phyloP scores from a whole-genome alignment of 164 flowering plant species.

The Nymphaea thermarum region DNA sequence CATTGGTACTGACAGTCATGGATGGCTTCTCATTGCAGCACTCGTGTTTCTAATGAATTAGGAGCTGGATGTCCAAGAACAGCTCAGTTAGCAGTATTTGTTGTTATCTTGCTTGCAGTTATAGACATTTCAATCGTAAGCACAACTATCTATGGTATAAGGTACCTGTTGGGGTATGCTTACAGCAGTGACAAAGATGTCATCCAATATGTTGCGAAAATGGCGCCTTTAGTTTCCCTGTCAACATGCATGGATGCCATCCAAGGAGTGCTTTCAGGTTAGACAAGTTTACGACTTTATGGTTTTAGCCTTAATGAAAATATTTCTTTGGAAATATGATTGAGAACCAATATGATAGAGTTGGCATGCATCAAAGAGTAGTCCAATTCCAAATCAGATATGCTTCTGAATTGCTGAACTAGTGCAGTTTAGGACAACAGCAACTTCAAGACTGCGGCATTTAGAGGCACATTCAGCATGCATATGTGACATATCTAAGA shows the following conservation, averaged over 20 bases:
- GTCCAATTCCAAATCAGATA: no score
- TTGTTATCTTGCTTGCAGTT: slow-evolving; percentile 29
- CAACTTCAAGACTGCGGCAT: no score
- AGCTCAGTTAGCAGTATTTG: slow-evolving; percentile 44
- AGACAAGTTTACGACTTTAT: no score
- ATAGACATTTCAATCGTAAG: slow-evolving; percentile 30
- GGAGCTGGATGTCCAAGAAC: slow-evolving; percentile 69
- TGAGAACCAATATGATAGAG: no score
- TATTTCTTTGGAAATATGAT: no score
- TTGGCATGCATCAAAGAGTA: no score
- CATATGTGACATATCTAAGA: no score
- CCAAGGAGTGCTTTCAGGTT: slow-evolving; percentile 63
- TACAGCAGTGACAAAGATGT: slow-evolving; percentile 80
- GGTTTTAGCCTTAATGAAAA: no score
- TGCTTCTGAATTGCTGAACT: no score
- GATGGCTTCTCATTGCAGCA: slow-evolving; percentile 25
- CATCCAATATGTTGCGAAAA: slow-evolving; percentile 44
- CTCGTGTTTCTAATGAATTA: slow-evolving; percentile 79
- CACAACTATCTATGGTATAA: slow-evolving; percentile 29
- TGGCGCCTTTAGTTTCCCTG: slow-evolving; percentile 62
- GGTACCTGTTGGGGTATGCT: slow-evolving; percentile 50
- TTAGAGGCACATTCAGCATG: no score
- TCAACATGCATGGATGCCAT: slow-evolving; percentile 46
- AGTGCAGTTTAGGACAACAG: no score
- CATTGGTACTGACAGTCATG: no score